These are phyloP conservation scores for Cutaneotrichosporon mucoides DNA, from an alignment of 1,284 basidiomycete species.

Conservation along the genomic window DNA sequence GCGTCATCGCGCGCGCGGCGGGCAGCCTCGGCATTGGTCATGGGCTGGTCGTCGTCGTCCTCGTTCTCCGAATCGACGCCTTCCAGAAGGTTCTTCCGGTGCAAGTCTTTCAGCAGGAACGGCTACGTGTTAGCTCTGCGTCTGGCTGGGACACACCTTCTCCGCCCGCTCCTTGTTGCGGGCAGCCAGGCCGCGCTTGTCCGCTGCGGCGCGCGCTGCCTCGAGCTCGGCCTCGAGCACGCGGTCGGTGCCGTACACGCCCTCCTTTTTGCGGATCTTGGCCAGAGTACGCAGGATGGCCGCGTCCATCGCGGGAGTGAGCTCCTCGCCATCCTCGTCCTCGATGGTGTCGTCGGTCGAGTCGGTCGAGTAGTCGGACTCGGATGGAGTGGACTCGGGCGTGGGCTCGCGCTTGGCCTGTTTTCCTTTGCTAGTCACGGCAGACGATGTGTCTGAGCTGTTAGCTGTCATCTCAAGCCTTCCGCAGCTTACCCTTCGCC, in stretches of 20 bases:
- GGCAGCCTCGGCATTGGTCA: constrained; percentile 78
- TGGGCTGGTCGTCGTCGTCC: constrained; percentile 33
- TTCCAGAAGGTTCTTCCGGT: constrained; percentile 48
- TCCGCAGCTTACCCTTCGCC: constrained; percentile 8
- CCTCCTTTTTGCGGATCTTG: constrained; percentile 78
- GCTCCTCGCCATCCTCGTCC: constrained; percentile 91
- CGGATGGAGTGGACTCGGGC: constrained; percentile 5
- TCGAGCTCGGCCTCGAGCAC: constrained; percentile 68
- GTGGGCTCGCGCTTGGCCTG: constrained; percentile 8
- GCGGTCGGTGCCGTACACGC: constrained; percentile 61
- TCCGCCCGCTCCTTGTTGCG: constrained; percentile 10
- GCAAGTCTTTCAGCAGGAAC: constrained; percentile 51
- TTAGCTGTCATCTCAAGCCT: not conserved
- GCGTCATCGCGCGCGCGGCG: constrained; percentile 71
- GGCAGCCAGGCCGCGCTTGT: constrained; percentile 23
- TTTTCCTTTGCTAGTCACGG: constrained; percentile 1
- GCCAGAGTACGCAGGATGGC: constrained; percentile 90
- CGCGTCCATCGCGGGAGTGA: constrained; percentile 90
- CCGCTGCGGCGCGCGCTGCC: constrained; percentile 33
- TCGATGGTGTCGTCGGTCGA: constrained; percentile 65
- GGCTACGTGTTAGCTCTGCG: constrained; percentile 33
- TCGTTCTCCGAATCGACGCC: constrained; percentile 26
- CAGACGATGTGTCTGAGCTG: not conserved
- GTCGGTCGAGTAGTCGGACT: constrained; percentile 27
- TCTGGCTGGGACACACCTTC: constrained; percentile 25